Base-by-base conservation (phyloP, 352 stramenopile genomes). In the Pythium scleroteichum region DNA sequence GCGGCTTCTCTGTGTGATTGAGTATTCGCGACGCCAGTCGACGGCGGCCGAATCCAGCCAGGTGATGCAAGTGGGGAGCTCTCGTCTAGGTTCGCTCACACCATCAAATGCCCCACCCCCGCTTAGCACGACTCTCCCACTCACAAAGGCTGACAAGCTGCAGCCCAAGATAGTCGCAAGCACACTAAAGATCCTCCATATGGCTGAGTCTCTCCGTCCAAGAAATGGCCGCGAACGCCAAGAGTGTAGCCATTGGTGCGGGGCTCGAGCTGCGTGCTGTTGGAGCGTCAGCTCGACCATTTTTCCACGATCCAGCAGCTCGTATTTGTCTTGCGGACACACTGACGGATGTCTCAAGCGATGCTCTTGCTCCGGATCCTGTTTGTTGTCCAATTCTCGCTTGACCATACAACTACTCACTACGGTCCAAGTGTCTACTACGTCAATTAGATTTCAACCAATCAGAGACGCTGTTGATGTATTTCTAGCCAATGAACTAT, bases 261-360 rank as follows among this genome's bases (percentile, higher is more conserved):
- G 6, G n/a, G 23, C 23, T 49, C 9, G 55, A 63, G 24, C 6
- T 54, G 44, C 39, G 10, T 20, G 12, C 6, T 45, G 5, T 4
- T 63, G 8, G 29, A 38, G 22, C 55, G 33, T n/a, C 20, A 35
- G 26, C 4, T 63, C 19, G 23, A 33, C 24, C 22, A 47, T 7
- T 54, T 48, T 12, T 63, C 55, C 26, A 20, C 20, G 6, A 6
- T 63, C n/a, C 24, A 17, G 3, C 65, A 71, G 16, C 57, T 80
- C 2, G 62, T 45, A 2, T 80, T 80, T 22, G 72, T 77, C 2
- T 23, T 80, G n/a, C 52, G 66, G 26, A 75, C 60, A 0, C 69
- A 80, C 23, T 47, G 16, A 20, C 39, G 49, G 39, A 22, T 66
- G 6, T 23, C 71, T 10, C 64, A 69, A 23, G 27, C 13, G 2